Evolutionary conservation across 306 rosid species (phyloP).

Genomic region (Vigna radiata): DNA sequence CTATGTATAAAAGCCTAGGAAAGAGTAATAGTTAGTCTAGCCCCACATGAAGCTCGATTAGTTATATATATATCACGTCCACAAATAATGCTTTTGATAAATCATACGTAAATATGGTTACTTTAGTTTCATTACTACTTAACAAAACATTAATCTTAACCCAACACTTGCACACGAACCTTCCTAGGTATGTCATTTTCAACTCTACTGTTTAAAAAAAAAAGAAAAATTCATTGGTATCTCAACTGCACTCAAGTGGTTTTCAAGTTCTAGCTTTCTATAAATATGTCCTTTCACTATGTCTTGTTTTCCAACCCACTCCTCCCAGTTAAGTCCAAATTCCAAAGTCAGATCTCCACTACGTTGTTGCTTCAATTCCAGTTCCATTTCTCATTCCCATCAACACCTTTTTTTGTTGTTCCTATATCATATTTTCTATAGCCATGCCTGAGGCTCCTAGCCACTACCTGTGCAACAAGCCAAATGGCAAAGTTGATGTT

Average conservation of each 20-base stretch:
- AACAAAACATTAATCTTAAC: background rate
- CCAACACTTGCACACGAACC: background rate
- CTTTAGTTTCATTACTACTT: background rate
- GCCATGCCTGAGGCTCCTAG: constrained; percentile 55
- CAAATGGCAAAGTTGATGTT: background rate
- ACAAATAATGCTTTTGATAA: background rate
- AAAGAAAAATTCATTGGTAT: background rate
- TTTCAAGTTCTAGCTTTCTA: constrained; percentile 33
- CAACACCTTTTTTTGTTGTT: constrained; percentile 10
- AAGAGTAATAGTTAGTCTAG: background rate
- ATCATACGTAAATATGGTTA: too few relatives aligned
- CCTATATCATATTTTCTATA: background rate
- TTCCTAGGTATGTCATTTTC: constrained; percentile 23
- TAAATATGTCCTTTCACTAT: constrained; percentile 32
- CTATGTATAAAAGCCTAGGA: too few relatives aligned
- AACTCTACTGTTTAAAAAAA: background rate
- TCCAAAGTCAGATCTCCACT: constrained; percentile 4
- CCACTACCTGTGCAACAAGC: background rate
- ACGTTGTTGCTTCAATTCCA: background rate
- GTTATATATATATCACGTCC: background rate
- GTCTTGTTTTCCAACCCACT: constrained; percentile 14
- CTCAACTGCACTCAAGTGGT: background rate
- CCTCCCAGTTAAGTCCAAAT: background rate
- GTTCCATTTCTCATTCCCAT: constrained; percentile 3
- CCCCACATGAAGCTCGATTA: background rate